Evolutionary conservation across 495 filamentous ascomycete genomes (phyloP), one percentile per base, ranked within the genome.

Genomic region (Penicillium riverlandense): DNA sequence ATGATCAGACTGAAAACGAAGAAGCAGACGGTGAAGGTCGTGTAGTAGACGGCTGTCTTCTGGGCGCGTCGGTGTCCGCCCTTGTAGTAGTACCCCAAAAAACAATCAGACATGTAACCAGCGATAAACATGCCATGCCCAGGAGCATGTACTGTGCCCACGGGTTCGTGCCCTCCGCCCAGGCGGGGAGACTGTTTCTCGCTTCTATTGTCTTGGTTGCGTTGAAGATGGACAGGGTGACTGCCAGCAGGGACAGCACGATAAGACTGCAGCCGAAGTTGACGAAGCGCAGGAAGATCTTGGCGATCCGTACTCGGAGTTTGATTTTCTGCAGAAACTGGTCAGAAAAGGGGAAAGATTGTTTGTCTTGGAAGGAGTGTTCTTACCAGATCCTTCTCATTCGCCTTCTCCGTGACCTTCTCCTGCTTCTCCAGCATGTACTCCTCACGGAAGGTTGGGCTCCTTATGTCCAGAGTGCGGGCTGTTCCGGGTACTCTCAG

Each of bases 201-300:
- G 82, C 53, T 29, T 91, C 78, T 1, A 97, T 70, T 34, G 57
- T 16, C 52, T 74, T 84, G 27, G 92, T 95, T 11, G 88, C 74
- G 53, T 88, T 85, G 76, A 99, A 99, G 60, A 97, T 86, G 47
- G 79, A 68, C 63, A 99, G 85, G 6, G 87, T 90, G 12, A 86
- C 75, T 4, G 83, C 78, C 38, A 99, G 69, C 70, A 99, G 86
- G 43, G 88, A 71, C 37, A 99, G 76, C 47, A 99, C 86, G 56
- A 99, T 96, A 40, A 95, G 75, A 71, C 85, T 89, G 74, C 92
- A 99, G 66, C 84, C 87, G 66, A 97, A 96, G 76, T 90, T 97
- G 63, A 96, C 83, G 41, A 87, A 82, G 49, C 92, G 85, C 29
- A 99, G 82, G 50, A 94, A 78, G 48, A 96, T 83, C 72, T 99